Percentiles rank a stretch among this genome's conserved stretches.
Evolutionary conservation across 2,329 filamentous ascomycete species (phyloP).

Genomic region (Aspergillus eucalypticola): DNA sequence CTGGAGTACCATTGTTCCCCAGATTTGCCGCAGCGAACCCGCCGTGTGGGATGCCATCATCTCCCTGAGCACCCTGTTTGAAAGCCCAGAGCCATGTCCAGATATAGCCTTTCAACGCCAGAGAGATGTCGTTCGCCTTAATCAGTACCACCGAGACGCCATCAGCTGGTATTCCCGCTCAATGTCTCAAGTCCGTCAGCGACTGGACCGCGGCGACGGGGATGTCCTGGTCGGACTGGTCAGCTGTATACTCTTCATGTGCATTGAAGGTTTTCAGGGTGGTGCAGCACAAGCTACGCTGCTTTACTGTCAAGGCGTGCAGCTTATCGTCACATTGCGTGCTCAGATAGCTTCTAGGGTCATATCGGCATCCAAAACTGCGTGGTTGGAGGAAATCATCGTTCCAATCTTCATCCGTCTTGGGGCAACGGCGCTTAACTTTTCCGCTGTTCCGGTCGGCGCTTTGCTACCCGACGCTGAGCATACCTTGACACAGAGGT

Average conservation of each 20-base stretch:
- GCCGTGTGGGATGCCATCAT: constrained; percentile 44
- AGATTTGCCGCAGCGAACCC: constrained; percentile 37
- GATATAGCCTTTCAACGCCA: constrained; percentile 11
- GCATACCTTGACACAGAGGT: not conserved
- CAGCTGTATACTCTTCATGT: constrained; percentile 37
- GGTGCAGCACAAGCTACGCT: constrained; percentile 25
- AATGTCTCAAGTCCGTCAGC: constrained; percentile 25
- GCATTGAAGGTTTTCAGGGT: constrained; percentile 33
- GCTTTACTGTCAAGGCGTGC: constrained; percentile 29
- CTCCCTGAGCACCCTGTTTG: constrained; percentile 39
- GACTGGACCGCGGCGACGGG: constrained; percentile 24
- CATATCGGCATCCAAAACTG: constrained; percentile 18
- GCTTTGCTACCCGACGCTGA: constrained; percentile 2
- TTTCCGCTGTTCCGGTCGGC: constrained; percentile 2
- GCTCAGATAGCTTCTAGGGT: constrained; percentile 13
- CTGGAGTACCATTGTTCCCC: constrained; percentile 39
- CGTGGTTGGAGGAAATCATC: constrained; percentile 29
- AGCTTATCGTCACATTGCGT: constrained; percentile 26
- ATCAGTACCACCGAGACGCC: constrained; percentile 28
- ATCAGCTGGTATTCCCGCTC: constrained; percentile 37
- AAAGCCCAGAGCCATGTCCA: constrained; percentile 25
- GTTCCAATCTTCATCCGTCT: constrained; percentile 32
- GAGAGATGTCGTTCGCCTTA: not conserved
- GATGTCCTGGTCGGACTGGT: constrained; percentile 32
- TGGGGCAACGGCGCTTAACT: constrained; percentile 19